Evolutionary conservation across 129 eudicot species (phyloP).

Genomic region (Flaveria ramosissima): DNA sequence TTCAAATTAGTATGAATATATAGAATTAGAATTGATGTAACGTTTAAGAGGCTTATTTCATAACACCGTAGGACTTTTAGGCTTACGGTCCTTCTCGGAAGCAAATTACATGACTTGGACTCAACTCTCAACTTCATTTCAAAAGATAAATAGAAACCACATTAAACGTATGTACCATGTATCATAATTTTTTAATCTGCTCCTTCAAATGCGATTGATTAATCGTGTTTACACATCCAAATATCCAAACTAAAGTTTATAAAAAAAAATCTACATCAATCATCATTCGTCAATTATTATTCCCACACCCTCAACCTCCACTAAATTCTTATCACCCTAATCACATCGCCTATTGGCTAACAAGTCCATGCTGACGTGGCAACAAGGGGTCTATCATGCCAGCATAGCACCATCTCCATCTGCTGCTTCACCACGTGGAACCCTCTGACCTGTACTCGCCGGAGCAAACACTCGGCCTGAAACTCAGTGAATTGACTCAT

Average conservation of each 20-base stretch:
- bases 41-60: too few relatives aligned
- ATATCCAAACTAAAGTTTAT: background rate
- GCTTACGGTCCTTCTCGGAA: too few relatives aligned
- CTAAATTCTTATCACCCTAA: background rate
- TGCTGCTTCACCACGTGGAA: conserved; percentile 81
- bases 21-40: too few relatives aligned
- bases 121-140: background rate
- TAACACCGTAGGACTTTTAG: background rate
- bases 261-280: background rate
- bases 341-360: conserved; percentile 23
- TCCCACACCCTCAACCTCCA: background rate
- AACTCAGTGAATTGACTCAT: conserved; percentile 77
- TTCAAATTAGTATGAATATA: too few relatives aligned
- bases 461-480: conserved; percentile 84
- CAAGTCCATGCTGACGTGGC: conserved; percentile 91
- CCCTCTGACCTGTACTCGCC: conserved; percentile 68
- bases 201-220: background rate
- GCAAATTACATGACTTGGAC: too few relatives aligned
- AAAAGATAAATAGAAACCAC: background rate
- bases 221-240: background rate
- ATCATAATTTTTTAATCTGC: background rate
- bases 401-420: conserved; percentile 92
- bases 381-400: conserved; percentile 83
- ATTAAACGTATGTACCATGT: background rate
- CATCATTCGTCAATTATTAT: background rate